Conservation (phyloP, 2,329 filamentous ascomycete species). For the Cladophialophora immunda region DNA sequence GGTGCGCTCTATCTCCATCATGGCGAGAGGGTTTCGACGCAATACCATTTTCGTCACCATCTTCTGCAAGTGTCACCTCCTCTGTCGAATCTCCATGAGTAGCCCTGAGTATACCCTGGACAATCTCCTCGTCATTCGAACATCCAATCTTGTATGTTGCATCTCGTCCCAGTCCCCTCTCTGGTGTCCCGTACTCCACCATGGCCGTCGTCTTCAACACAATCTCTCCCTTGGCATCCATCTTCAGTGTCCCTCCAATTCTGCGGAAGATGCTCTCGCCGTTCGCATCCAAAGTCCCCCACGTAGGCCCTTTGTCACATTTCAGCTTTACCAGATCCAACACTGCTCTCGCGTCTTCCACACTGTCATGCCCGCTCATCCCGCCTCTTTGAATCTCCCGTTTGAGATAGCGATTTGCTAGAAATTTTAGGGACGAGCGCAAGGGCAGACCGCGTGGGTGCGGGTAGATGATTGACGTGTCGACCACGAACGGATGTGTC, state of each 20-base stretch:
- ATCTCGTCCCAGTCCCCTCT: slow-evolving; percentile 65
- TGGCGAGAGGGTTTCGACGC: background rate
- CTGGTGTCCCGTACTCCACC: slow-evolving; percentile 88
- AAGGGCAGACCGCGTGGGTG: slow-evolving; percentile 89
- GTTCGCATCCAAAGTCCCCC: slow-evolving; percentile 80
- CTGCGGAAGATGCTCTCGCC: slow-evolving; percentile 91
- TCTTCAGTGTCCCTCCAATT: slow-evolving; percentile 66
- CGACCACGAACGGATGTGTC: slow-evolving; percentile 91
- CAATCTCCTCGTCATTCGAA: slow-evolving; percentile 65
- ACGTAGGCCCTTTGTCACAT: slow-evolving; percentile 87
- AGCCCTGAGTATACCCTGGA: slow-evolving; percentile 59
- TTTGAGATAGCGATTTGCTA: slow-evolving; percentile 83
- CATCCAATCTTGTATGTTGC: slow-evolving; percentile 66
- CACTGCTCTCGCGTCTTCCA: slow-evolving; percentile 90
- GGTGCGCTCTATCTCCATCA: background rate
- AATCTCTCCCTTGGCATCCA: slow-evolving; percentile 45
- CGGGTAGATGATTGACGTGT: slow-evolving; percentile 88
- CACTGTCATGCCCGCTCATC: slow-evolving; percentile 81
- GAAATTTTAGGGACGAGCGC: slow-evolving; percentile 89
- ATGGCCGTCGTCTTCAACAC: slow-evolving; percentile 61
- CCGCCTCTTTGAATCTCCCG: slow-evolving; percentile 89
- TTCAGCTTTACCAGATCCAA: slow-evolving; percentile 95
- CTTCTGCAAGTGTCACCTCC: background rate
- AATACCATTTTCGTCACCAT: background rate
- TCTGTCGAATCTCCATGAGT: slow-evolving; percentile 20